Percentiles rank a stretch among this genome's conserved stretches.
These are phyloP conservation scores for Tuctoria greenei DNA, from an alignment of 176 grass and related monocot genomes.

Conservation along the genomic window DNA sequence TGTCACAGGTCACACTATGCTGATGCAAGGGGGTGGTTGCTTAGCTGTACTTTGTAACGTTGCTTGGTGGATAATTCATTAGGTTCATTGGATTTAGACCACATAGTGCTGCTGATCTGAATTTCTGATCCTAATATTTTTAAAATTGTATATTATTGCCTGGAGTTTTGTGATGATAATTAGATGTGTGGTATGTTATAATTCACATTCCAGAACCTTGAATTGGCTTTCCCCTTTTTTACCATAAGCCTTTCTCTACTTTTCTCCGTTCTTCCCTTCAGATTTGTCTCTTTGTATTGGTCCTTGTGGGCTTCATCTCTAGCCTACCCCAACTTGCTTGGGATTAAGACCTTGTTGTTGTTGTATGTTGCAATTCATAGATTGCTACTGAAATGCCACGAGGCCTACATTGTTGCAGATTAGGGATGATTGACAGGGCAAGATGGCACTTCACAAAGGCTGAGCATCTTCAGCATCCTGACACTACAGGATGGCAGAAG, in stretches of 20 bases:
- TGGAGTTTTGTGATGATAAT: slow-evolving; percentile 5
- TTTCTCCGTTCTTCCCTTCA: too few species aligned
- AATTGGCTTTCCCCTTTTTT: too few species aligned
- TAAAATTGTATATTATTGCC: background rate
- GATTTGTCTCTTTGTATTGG: too few species aligned
- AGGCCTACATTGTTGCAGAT: slow-evolving; percentile 41
- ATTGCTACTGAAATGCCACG: slow-evolving; percentile 23
- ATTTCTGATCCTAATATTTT: slow-evolving; percentile 24
- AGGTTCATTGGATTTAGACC: slow-evolving; percentile 43
- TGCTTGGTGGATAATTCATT: slow-evolving; percentile 33
- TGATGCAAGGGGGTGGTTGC: slow-evolving; percentile 38
- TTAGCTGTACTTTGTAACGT: slow-evolving; percentile 59
- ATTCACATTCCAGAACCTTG: background rate
- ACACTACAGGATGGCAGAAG: slow-evolving; percentile 68
- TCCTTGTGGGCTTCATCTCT: too few species aligned
- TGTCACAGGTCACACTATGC: slow-evolving; percentile 28
- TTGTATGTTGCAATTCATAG: background rate
- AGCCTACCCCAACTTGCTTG: too few species aligned
- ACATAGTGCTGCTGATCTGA: slow-evolving; percentile 32
- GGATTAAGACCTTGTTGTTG: too few species aligned
- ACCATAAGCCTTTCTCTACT: too few species aligned
- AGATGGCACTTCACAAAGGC: slow-evolving; percentile 66
- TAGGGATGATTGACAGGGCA: slow-evolving; percentile 69
- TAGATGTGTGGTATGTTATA: background rate
- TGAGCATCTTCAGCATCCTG: slow-evolving; percentile 50